Evolutionary conservation across 2,329 filamentous ascomycete genomes (phyloP).

Genomic region (Cordyceps sp.): DNA sequence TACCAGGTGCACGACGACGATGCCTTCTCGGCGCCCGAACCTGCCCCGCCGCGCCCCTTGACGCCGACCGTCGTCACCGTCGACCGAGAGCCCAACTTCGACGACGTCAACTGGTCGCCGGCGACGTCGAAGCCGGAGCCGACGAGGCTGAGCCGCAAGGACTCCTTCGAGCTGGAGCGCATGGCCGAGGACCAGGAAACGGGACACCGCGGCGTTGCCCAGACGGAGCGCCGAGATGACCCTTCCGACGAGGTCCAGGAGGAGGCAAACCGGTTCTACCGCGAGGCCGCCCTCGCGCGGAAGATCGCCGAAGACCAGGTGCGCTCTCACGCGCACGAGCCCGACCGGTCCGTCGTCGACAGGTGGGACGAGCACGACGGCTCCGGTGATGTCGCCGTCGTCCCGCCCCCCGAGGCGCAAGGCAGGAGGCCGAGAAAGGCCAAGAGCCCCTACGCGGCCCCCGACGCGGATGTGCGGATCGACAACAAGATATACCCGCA

Average conservation of each 20-base stretch:
- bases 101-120: constrained; percentile 19
- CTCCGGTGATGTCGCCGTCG: constrained; percentile 25
- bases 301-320: constrained; percentile 36
- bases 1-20: constrained; percentile 36
- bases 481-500: constrained; percentile 40
- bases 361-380: constrained; percentile 29
- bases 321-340: constrained; percentile 33
- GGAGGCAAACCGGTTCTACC: constrained; percentile 40
- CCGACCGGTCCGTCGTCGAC: constrained; percentile 35
- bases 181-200: constrained; percentile 14
- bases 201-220: constrained; percentile 6
- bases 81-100: constrained; percentile 34
- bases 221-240: constrained; percentile 9
- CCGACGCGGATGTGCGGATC: constrained; percentile 46
- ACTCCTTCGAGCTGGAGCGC: constrained; percentile 28
- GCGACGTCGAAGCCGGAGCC: constrained; percentile 10
- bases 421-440: constrained; percentile 16
- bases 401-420: constrained; percentile 37
- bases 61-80: constrained; percentile 36
- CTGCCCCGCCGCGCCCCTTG: constrained; percentile 17
- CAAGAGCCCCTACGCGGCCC: constrained; percentile 36
- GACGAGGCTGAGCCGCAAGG: constrained; percentile 30
- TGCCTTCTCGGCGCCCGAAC: constrained; percentile 6
- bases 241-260: constrained; percentile 29
- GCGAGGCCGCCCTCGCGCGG: constrained; percentile 34